Percentiles rank a stretch among this genome's conserved stretches.
Conservation (phyloP, 225 moss, liverwort and hornwort species). For the Lunularia cruciata region DNA sequence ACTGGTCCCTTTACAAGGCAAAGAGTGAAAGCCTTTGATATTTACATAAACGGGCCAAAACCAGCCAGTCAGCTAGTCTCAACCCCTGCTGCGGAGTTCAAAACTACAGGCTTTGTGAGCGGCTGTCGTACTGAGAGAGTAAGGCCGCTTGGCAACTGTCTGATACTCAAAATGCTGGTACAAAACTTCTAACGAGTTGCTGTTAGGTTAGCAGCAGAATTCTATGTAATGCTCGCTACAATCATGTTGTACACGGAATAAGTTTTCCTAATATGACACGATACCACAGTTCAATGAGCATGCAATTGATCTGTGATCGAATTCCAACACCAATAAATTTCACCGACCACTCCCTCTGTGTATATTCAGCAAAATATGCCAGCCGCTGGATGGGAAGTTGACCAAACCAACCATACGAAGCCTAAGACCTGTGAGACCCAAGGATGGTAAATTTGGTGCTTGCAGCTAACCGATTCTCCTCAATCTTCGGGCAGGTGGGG, state of each 20-base stretch:
- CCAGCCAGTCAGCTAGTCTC: not conserved
- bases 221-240: slow-evolving; percentile 17
- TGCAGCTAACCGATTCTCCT: not conserved
- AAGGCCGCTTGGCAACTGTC: slow-evolving; percentile 4
- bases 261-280: slow-evolving; percentile 13
- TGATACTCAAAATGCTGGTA: slow-evolving; percentile 14
- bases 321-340: slow-evolving; percentile 15
- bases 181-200: slow-evolving; percentile 22
- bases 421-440: not conserved
- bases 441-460: not conserved
- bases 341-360: slow-evolving; percentile 17
- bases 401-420: not conserved
- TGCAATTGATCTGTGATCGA: slow-evolving; percentile 8
- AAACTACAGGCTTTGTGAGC: slow-evolving; percentile 10
- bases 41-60: slow-evolving; percentile 14
- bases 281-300: slow-evolving; percentile 13
- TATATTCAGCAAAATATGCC: slow-evolving; percentile 19
- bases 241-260: slow-evolving; percentile 27
- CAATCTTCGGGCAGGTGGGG: slow-evolving; percentile 7
- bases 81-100: not conserved
- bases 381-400: slow-evolving; percentile 12
- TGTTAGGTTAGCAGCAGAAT: not conserved
- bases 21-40: slow-evolving; percentile 21
- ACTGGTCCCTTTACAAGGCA: slow-evolving; percentile 15
- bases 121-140: not conserved